Evolutionary conservation across 345 rosid species (phyloP).

Genomic region (Carallia pectinifolia): DNA sequence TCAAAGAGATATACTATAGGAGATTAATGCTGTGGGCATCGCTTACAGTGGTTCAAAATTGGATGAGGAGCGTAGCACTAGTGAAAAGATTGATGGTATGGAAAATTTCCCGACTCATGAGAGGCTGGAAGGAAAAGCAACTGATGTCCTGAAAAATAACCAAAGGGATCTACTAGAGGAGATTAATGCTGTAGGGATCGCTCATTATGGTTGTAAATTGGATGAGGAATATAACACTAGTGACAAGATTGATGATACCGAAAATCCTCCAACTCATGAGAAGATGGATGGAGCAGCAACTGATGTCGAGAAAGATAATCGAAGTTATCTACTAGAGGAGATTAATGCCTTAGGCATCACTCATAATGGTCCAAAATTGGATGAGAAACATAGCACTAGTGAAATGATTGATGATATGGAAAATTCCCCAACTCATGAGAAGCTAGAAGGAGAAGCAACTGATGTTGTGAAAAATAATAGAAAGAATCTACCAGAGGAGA

Average conservation of each 20-base stretch:
- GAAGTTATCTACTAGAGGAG: constrained; percentile 1
- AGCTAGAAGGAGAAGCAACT: not conserved
- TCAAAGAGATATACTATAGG: no score
- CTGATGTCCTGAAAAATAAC: constrained; percentile 22
- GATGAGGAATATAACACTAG: constrained; percentile 16
- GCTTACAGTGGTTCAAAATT: no score
- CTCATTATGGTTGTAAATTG: constrained; percentile 16
- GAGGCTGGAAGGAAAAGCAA: no score
- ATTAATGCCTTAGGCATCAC: constrained; percentile 25
- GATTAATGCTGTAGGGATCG: constrained; percentile 23
- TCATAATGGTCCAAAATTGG: constrained; percentile 18
- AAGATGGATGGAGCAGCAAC: no score
- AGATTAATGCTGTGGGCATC: not conserved
- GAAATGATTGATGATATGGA: no score
- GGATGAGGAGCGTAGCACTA: no score
- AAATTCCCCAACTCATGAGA: no score
- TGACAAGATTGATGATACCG: constrained; percentile 12
- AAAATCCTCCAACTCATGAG: no score
- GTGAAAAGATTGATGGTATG: no score
- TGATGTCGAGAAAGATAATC: no score
- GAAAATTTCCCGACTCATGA: no score
- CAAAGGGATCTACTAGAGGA: constrained; percentile 23
- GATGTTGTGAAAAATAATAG: constrained; percentile 23
- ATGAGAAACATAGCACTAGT: no score
- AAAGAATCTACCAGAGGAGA: constrained; percentile 24